A percentile compares a stretch with the other conserved stretches of the same genome.
These are phyloP conservation scores for Gossypium thurberi DNA, from an alignment of 345 rosid species.

Conservation along the genomic window DNA sequence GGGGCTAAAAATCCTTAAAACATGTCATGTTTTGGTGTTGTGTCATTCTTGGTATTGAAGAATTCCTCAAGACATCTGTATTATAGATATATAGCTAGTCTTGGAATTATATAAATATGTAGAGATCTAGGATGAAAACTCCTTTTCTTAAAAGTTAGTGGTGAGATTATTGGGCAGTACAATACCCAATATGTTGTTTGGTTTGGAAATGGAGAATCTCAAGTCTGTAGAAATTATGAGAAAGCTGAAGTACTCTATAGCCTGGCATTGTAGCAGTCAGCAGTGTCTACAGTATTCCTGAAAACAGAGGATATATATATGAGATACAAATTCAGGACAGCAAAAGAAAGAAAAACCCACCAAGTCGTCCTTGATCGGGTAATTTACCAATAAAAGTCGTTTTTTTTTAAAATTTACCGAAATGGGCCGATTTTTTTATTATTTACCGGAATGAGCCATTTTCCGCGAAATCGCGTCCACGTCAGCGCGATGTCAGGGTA, in stretches of 20 bases:
- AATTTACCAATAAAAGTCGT: no score
- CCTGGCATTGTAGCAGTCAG: background rate
- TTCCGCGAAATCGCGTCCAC: no score
- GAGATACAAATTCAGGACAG: background rate
- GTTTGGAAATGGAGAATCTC: slow-evolving; percentile 2
- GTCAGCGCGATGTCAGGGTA: no score
- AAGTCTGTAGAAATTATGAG: background rate
- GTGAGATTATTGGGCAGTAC: background rate
- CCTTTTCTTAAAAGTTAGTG: background rate
- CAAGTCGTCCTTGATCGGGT: background rate
- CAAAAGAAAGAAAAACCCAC: background rate
- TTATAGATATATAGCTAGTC: background rate
- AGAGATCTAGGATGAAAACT: background rate
- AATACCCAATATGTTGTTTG: background rate
- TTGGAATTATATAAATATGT: background rate
- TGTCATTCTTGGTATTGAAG: background rate
- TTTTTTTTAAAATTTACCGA: no score
- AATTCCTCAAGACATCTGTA: background rate
- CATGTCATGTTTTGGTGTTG: background rate
- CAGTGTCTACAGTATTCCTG: slow-evolving; percentile 11
- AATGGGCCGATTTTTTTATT: no score
- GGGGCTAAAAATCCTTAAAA: background rate
- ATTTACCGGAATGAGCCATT: no score
- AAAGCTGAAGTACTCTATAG: slow-evolving; percentile 1
- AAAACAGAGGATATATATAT: background rate